Percentiles rank a stretch among this genome's conserved stretches.
phyloP scores from a whole-genome alignment of 2,329 filamentous ascomycete species.

The Pyrenophora tritici-repentis region DNA sequence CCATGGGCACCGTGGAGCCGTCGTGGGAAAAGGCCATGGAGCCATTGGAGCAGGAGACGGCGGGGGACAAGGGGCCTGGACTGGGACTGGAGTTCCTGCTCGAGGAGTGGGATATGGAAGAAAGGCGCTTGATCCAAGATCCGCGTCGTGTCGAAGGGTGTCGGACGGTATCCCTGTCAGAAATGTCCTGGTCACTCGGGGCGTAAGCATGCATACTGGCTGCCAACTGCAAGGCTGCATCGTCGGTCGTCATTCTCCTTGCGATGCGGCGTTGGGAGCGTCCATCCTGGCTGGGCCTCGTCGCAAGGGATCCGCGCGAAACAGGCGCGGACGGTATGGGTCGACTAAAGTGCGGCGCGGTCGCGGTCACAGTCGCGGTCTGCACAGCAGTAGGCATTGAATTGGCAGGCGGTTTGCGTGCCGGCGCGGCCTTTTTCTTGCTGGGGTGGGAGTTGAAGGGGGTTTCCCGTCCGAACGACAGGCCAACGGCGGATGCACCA shows the following conservation, averaged over 20 bases:
- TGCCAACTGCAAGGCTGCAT: conserved; percentile 28
- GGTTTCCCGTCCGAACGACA: conserved; percentile 61
- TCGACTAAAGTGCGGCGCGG: conserved; percentile 30
- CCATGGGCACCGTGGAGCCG: conserved; percentile 67
- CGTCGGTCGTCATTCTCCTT: conserved; percentile 42
- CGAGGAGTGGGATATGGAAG: conserved; percentile 67
- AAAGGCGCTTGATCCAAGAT: conserved; percentile 76
- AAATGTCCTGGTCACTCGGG: conserved; percentile 29
- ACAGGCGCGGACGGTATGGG: conserved; percentile 30
- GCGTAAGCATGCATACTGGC: conserved; percentile 26
- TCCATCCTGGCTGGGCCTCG: conserved; percentile 38
- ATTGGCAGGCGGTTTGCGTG: conserved; percentile 35
- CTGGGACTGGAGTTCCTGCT: conserved; percentile 69
- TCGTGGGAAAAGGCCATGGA: conserved; percentile 53
- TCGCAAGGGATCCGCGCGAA: conserved; percentile 33
- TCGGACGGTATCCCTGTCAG: conserved; percentile 31
- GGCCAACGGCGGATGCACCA: conserved; percentile 63
- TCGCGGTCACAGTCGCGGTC: conserved; percentile 30
- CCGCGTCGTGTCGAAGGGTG: conserved; percentile 47
- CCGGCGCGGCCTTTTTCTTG: conserved; percentile 48
- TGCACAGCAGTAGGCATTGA: conserved; percentile 39
- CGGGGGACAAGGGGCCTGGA: conserved; percentile 67
- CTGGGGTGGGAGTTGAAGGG: conserved; percentile 38
- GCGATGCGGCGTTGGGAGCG: conserved; percentile 35
- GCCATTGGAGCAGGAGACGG: conserved; percentile 67